Conservation (phyloP, 2,329 filamentous ascomycete species). For the Paradendryphiella salina region DNA sequence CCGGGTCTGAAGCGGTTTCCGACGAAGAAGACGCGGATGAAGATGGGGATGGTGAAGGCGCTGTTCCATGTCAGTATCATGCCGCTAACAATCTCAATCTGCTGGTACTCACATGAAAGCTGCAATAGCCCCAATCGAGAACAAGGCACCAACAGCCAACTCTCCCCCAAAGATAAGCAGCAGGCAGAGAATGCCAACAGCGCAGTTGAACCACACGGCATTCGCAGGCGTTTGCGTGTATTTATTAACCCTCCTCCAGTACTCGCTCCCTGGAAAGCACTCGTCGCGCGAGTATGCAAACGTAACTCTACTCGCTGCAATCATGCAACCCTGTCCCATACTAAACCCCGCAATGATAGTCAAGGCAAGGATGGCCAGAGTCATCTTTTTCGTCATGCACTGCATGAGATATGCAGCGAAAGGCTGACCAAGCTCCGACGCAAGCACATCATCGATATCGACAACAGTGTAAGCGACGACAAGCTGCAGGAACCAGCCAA, state of each 20-base stretch:
- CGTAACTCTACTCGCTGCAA: constrained; percentile 67
- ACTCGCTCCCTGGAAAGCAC: constrained; percentile 64
- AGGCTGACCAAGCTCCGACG: constrained; percentile 67
- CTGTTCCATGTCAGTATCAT: constrained; percentile 5
- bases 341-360: constrained; percentile 71
- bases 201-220: constrained; percentile 68
- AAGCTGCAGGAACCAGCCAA: constrained; percentile 74
- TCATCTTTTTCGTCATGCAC: constrained; percentile 62
- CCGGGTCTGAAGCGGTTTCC: constrained; percentile 66
- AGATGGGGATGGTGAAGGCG: constrained; percentile 61
- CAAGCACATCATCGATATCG: constrained; percentile 62
- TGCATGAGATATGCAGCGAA: constrained; percentile 72
- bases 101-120: constrained; percentile 58
- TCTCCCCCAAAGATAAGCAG: constrained; percentile 67
- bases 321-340: constrained; percentile 75
- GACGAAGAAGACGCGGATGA: constrained; percentile 63
- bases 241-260: constrained; percentile 64
- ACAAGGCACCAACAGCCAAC: constrained; percentile 67
- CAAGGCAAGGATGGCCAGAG: constrained; percentile 64
- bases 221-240: constrained; percentile 69
- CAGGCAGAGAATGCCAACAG: constrained; percentile 62
- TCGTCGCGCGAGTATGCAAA: constrained; percentile 75
- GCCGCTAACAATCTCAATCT: background rate
- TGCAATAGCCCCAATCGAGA: constrained; percentile 70
- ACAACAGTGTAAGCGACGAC: constrained; percentile 73